phyloP scores from a whole-genome alignment of 345 rosid species.

The Eucalyptus marginata region DNA sequence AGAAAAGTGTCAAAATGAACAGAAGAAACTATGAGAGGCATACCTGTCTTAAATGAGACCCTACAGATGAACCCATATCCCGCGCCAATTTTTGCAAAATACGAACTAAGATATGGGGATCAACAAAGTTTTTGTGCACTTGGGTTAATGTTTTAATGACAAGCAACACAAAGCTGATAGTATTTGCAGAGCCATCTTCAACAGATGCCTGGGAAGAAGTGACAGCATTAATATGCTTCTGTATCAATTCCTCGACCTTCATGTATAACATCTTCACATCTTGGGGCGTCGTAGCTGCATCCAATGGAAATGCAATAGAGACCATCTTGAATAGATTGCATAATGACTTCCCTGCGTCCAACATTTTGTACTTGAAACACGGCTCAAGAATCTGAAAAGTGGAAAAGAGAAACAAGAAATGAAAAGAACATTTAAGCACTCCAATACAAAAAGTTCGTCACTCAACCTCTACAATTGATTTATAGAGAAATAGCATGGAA shows the following conservation, averaged over 20 bases:
- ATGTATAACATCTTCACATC: constrained; percentile 76
- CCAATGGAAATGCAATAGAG: constrained; percentile 78
- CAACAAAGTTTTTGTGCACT: constrained; percentile 68
- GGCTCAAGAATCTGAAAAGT: constrained; percentile 81
- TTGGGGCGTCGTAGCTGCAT: constrained; percentile 47
- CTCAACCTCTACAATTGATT: not conserved
- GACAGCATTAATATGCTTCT: constrained; percentile 61
- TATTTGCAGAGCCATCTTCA: constrained; percentile 68
- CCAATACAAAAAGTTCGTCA: not conserved
- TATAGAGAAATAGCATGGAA: not conserved
- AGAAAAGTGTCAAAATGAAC: not conserved
- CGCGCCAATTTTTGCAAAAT: constrained; percentile 87
- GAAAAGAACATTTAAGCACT: not conserved
- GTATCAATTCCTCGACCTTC: constrained; percentile 86
- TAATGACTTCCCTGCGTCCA: constrained; percentile 92
- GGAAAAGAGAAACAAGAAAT: not conserved
- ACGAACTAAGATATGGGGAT: constrained; percentile 64
- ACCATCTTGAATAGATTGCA: constrained; percentile 96
- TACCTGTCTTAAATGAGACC: constrained; percentile 88
- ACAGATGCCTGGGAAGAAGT: constrained; percentile 60
- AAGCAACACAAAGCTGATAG: constrained; percentile 85
- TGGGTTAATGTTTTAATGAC: constrained; percentile 87
- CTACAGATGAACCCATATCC: constrained; percentile 79
- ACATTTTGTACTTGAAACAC: constrained; percentile 88
- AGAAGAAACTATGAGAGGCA: not conserved